These are phyloP conservation scores for Erodium moschatum DNA, from an alignment of 441 rosid species.

Conservation along the genomic window DNA sequence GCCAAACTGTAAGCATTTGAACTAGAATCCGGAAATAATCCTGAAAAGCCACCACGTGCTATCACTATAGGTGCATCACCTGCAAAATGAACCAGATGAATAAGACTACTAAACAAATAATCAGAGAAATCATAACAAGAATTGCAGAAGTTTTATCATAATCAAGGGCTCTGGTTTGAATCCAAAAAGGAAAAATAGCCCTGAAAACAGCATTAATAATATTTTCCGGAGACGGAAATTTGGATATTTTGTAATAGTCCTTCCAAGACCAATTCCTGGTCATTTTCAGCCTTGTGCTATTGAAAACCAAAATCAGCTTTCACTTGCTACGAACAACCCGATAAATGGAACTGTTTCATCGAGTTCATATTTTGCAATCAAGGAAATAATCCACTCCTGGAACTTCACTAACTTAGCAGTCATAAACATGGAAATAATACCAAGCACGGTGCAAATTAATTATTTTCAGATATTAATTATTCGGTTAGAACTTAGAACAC, in stretches of 20 bases:
- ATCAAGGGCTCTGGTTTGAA: neutral
- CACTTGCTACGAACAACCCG: neutral
- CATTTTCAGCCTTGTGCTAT: neutral
- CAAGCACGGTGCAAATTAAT: neutral
- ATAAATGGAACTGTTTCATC: neutral
- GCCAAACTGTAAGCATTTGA: conserved; percentile 37
- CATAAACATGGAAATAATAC: too few species aligned
- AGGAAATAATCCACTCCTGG: neutral
- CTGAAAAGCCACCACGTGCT: conserved; percentile 88
- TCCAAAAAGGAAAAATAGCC: neutral
- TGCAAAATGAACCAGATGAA: conserved; percentile 27
- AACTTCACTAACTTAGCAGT: neutral
- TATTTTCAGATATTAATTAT: neutral
- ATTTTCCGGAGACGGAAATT: neutral
- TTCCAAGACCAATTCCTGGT: neutral
- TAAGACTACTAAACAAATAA: neutral
- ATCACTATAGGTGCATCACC: conserved; percentile 52
- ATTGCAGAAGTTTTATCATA: neutral
- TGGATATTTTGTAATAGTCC: neutral
- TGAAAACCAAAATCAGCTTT: neutral
- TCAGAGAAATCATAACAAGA: neutral
- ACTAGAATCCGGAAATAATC: conserved; percentile 68
- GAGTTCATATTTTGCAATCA: neutral
- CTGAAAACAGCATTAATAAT: neutral
- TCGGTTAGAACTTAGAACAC: too few species aligned